Conservation (phyloP, 768 basidiomycete genomes). For the Suillus hirtellus region DNA sequence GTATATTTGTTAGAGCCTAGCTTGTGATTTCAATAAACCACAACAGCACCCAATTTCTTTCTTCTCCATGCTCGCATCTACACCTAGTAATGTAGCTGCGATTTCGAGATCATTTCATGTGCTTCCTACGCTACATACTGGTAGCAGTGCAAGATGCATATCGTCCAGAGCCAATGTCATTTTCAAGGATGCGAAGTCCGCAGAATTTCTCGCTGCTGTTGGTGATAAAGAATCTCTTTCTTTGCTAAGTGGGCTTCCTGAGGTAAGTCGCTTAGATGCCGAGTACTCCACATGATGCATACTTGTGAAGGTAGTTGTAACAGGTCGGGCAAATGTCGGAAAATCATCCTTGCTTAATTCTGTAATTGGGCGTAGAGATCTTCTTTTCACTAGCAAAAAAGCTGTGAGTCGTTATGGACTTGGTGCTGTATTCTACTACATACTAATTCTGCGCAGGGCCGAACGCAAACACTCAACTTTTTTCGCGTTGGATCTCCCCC, state of each 20-base stretch:
- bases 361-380: conserved; percentile 54
- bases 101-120: background rate
- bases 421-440: background rate
- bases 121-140: background rate
- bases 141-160: background rate
- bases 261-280: conserved; percentile 24
- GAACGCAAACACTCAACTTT: conserved; percentile 73
- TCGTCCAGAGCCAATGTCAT: conserved; percentile 7
- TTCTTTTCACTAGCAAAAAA: conserved; percentile 68
- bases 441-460: conserved; percentile 46
- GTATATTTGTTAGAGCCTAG: conserved; percentile 22
- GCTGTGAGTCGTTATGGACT: conserved; percentile 47
- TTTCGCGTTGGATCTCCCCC: conserved; percentile 59
- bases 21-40: conserved; percentile 25
- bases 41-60: conserved; percentile 16
- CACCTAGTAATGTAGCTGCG: background rate
- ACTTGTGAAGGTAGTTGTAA: conserved; percentile 1
- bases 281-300: background rate
- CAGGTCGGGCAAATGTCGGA: conserved; percentile 78
- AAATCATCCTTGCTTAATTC: conserved; percentile 77
- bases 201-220: conserved; percentile 29
- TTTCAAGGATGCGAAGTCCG: conserved; percentile 27
- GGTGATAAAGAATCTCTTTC: conserved; percentile 21
- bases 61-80: background rate
- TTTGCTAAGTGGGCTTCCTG: conserved; percentile 23